These are phyloP conservation scores for Ustilago nuda DNA, from an alignment of 1,284 basidiomycete genomes.

Conservation along the genomic window DNA sequence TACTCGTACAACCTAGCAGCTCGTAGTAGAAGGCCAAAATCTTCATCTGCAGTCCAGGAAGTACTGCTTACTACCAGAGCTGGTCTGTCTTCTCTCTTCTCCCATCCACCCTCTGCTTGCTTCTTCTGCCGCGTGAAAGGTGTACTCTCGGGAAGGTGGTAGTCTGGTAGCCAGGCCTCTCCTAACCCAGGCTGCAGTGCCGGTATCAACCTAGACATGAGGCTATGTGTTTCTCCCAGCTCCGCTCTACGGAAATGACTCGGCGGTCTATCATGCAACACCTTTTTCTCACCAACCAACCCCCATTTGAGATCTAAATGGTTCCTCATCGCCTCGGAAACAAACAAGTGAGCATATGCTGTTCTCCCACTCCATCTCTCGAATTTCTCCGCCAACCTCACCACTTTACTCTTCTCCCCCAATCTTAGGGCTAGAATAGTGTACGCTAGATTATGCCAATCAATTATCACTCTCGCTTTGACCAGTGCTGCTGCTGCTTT, in stretches of 20 bases:
- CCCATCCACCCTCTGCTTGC: not conserved
- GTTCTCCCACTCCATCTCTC: constrained; percentile 57
- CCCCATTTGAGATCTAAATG: constrained; percentile 80
- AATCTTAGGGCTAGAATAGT: constrained; percentile 88
- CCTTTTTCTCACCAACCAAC: constrained; percentile 73
- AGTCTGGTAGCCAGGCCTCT: constrained; percentile 38
- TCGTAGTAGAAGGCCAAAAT: constrained; percentile 80
- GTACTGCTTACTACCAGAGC: constrained; percentile 91
- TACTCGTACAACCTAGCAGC: constrained; percentile 75
- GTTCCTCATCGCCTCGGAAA: constrained; percentile 87
- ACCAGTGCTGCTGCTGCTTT: constrained; percentile 78
- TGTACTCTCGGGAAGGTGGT: constrained; percentile 23
- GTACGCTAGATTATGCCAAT: constrained; percentile 99
- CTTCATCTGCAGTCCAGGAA: constrained; percentile 97
- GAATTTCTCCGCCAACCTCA: constrained; percentile 72
- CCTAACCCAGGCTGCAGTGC: constrained; percentile 24
- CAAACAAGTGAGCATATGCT: constrained; percentile 92
- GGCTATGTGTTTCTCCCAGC: constrained; percentile 38
- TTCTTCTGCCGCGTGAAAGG: constrained; percentile 40
- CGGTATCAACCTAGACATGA: constrained; percentile 36
- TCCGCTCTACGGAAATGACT: constrained; percentile 21
- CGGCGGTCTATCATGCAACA: constrained; percentile 63
- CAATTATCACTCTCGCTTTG: constrained; percentile 88
- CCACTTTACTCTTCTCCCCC: constrained; percentile 77
- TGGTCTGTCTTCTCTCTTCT: constrained; percentile 73